Conservation (phyloP, 345 rosid genomes). For the Rubroshorea leprosula region DNA sequence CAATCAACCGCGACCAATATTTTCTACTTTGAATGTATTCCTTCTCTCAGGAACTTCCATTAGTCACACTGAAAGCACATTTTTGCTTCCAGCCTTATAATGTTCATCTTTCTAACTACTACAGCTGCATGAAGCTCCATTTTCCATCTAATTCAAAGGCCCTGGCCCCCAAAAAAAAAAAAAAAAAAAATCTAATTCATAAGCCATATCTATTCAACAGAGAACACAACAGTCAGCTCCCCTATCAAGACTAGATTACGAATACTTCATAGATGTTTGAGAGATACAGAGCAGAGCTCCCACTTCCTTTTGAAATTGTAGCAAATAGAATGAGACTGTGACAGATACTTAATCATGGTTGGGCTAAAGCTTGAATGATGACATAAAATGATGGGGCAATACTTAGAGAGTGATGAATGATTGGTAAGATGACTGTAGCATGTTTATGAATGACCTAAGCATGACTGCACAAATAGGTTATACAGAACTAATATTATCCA, state of each 20-base stretch:
- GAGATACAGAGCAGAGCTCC: neutral
- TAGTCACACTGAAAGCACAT: no score
- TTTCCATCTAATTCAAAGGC: neutral
- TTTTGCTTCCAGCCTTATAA: no score
- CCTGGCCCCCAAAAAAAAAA: neutral
- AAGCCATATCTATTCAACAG: no score
- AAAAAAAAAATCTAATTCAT: neutral
- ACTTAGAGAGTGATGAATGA: neutral
- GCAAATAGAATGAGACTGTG: neutral
- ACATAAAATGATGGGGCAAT: neutral
- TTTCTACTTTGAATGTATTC: neutral
- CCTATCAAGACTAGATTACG: neutral
- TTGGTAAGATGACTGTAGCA: neutral
- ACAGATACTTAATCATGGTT: neutral
- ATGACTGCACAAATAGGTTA: neutral
- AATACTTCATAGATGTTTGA: neutral
- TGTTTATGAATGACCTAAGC: neutral
- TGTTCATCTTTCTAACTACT: neutral
- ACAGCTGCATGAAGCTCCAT: neutral
- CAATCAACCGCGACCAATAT: neutral
- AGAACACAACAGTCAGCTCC: no score
- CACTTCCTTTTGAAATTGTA: neutral
- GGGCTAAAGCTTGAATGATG: constrained; percentile 7
- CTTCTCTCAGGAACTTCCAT: no score
- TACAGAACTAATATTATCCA: neutral